Percentiles rank a stretch among this genome's conserved stretches.
Conservation (phyloP, 495 filamentous ascomycete species). For the Hypoxylon perforatum region DNA sequence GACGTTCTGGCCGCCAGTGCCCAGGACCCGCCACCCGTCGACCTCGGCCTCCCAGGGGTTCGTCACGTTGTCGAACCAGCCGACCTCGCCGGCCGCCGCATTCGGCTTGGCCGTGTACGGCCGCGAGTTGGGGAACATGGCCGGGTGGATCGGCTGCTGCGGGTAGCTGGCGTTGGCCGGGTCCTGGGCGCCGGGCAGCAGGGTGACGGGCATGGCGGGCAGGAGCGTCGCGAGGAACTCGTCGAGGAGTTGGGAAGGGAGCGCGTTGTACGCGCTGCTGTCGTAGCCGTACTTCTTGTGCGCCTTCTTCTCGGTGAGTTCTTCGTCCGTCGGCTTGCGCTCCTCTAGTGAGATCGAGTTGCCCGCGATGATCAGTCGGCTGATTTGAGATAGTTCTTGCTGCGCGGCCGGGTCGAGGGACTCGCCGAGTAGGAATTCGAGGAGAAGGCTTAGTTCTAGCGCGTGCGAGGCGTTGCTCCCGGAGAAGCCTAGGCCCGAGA, state of each 20-base stretch:
- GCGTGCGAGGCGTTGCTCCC: constrained; percentile 75
- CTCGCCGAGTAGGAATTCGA: constrained; percentile 91
- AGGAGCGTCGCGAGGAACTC: constrained; percentile 82
- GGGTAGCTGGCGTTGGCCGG: constrained; percentile 84
- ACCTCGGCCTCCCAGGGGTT: constrained; percentile 94
- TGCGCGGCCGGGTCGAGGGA: constrained; percentile 67
- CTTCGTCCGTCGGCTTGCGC: constrained; percentile 46
- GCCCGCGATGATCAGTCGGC: constrained; percentile 88
- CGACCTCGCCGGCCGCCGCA: no score
- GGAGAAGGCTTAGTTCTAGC: constrained; percentile 78
- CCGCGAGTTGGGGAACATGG: constrained; percentile 81
- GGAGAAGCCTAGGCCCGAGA: constrained; percentile 87
- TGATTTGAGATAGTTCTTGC: constrained; percentile 73
- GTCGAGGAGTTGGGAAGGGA: constrained; percentile 85
- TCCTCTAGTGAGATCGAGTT: constrained; percentile 75
- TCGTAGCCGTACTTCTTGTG: constrained; percentile 96
- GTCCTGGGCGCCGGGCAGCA: constrained; percentile 79
- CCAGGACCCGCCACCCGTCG: constrained; percentile 86
- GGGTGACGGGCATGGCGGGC: constrained; percentile 81
- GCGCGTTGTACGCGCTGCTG: constrained; percentile 82
- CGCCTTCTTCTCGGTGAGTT: constrained; percentile 47
- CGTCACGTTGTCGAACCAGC: constrained; percentile 90
- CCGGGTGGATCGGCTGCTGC: constrained; percentile 84
- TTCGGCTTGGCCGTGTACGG: constrained; percentile 65
- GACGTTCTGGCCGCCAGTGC: constrained; percentile 88